Conservation (phyloP, 164 flowering plant genomes). For the Santalum album region DNA sequence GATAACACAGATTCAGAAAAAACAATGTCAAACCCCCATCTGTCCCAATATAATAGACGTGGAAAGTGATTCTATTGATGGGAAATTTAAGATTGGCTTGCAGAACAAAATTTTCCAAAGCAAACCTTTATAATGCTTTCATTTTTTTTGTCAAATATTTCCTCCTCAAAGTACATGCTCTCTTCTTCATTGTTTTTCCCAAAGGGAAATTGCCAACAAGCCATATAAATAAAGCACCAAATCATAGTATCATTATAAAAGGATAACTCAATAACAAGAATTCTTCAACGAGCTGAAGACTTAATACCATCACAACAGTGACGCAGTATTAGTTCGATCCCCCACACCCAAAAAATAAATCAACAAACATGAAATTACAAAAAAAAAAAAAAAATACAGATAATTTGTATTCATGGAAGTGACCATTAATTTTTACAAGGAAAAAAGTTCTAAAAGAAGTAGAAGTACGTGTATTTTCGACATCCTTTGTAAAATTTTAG, state of each 20-base stretch:
- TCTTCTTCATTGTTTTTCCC: neutral
- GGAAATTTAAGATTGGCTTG: neutral
- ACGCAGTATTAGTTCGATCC: no score
- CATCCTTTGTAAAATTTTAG: slow-evolving; percentile 88
- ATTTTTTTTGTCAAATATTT: neutral
- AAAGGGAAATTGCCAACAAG: no score
- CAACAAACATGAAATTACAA: no score
- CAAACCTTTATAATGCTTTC: neutral
- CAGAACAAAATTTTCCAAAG: neutral
- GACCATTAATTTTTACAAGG: no score
- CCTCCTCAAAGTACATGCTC: neutral
- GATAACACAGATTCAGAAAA: neutral
- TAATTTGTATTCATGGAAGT: neutral
- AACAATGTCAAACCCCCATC: neutral
- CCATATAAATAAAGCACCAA: no score
- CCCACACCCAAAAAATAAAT: no score
- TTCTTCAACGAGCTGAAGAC: no score
- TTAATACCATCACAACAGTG: no score
- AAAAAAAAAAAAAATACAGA: neutral
- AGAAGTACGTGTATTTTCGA: slow-evolving; percentile 86
- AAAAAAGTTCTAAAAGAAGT: neutral
- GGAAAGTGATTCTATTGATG: neutral
- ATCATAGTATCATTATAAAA: no score
- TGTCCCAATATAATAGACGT: neutral
- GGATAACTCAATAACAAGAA: no score